Conservation (phyloP, 2,329 filamentous ascomycete species). For the Cladorrhinum sp. region DNA sequence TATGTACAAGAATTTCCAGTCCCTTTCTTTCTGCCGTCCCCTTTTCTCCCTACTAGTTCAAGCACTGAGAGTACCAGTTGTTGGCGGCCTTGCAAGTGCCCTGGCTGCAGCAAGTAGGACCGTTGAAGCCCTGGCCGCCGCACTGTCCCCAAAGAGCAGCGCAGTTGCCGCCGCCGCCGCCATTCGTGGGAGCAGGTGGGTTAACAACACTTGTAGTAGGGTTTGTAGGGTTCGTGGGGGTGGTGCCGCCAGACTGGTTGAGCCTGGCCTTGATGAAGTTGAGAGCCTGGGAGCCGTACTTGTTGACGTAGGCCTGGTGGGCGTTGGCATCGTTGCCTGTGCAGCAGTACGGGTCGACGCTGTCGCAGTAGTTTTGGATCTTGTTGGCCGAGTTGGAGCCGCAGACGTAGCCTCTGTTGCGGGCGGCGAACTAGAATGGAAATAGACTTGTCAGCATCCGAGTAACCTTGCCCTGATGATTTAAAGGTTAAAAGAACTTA, state of each 20-base stretch:
- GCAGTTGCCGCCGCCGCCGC: slow-evolving; percentile 16
- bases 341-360: slow-evolving; percentile 60
- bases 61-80: slow-evolving; percentile 37
- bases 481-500: slow-evolving; percentile 38
- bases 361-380: slow-evolving; percentile 52
- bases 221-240: slow-evolving; percentile 6
- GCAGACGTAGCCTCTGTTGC: slow-evolving; percentile 41
- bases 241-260: slow-evolving; percentile 10
- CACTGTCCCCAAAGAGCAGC: slow-evolving; percentile 34
- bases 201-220: slow-evolving; percentile 7
- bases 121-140: slow-evolving; percentile 34
- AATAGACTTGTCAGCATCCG: not conserved
- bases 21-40: not conserved
- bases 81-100: slow-evolving; percentile 33
- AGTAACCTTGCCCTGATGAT: too few relatives aligned
- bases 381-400: slow-evolving; percentile 37
- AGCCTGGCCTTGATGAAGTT: slow-evolving; percentile 49
- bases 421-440: slow-evolving; percentile 34
- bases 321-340: slow-evolving; percentile 52
- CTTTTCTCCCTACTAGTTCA: slow-evolving; percentile 16
- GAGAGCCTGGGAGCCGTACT: slow-evolving; percentile 55
- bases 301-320: slow-evolving; percentile 55
- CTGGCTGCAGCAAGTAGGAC: slow-evolving; percentile 33
- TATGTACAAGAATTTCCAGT: not conserved
- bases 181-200: not conserved